phyloP scores from a whole-genome alignment of 2,329 filamentous ascomycete genomes.

The Microcyclosporella mali region DNA sequence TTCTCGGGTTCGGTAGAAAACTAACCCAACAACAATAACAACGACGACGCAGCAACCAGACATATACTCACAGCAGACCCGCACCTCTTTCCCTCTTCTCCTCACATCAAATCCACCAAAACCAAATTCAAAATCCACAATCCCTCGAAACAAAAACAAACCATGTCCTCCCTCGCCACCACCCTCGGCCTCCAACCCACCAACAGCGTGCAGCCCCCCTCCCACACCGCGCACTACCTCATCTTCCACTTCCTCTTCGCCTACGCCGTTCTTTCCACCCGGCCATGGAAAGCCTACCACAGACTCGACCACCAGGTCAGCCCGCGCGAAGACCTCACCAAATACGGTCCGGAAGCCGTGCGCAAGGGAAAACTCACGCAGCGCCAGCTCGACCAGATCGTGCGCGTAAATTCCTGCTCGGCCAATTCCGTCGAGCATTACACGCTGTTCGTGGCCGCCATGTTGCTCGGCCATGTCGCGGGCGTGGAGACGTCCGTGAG shows the following conservation, averaged over 20 bases:
- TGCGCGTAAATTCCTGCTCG: conserved; percentile 42
- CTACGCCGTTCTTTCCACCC: conserved; percentile 41
- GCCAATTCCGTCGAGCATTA: conserved; percentile 44
- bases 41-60: background rate
- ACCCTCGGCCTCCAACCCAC: conserved; percentile 23
- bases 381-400: conserved; percentile 38
- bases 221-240: conserved; percentile 29
- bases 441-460: conserved; percentile 34
- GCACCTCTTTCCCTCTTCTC: too few species aligned
- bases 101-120: background rate
- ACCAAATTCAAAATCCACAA: background rate
- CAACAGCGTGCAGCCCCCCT: conserved; percentile 11
- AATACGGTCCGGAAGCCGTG: conserved; percentile 29
- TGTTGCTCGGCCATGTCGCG: conserved; percentile 37
- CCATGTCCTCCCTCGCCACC: conserved; percentile 15
- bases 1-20: background rate
- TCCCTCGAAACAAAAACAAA: conserved; percentile 1
- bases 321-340: conserved; percentile 41
- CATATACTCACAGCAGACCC: too few species aligned
- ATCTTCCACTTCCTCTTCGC: conserved; percentile 40
- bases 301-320: conserved; percentile 44
- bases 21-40: background rate
- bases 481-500: conserved; percentile 33
- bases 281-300: conserved; percentile 39
- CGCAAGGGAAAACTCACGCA: conserved; percentile 38